Percentiles rank a stretch among this genome's conserved stretches.
These are phyloP conservation scores for Neonectria coccinea DNA, from an alignment of 2,329 filamentous ascomycete genomes.

Conservation along the genomic window DNA sequence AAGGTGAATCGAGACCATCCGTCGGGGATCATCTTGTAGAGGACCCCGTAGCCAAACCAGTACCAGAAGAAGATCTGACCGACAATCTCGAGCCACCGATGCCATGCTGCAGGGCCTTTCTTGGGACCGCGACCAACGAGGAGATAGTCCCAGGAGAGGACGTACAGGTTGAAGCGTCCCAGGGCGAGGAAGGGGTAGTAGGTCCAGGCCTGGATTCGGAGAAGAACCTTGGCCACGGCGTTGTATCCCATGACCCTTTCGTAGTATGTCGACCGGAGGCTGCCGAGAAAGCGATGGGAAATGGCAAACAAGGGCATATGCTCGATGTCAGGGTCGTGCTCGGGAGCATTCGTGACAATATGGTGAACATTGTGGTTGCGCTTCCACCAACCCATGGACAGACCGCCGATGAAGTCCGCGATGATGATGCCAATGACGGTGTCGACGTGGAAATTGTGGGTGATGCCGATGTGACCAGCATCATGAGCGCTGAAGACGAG, in stretches of 20 bases:
- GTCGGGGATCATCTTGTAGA: conserved; percentile 79
- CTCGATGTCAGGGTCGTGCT: conserved; percentile 96
- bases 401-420: conserved; percentile 87
- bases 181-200: conserved; percentile 87
- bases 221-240: conserved; percentile 73
- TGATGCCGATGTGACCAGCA: conserved; percentile 97
- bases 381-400: conserved; percentile 98
- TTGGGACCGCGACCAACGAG: conserved; percentile 76
- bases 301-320: conserved; percentile 91
- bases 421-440: conserved; percentile 89
- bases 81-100: conserved; percentile 80
- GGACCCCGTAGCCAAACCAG: conserved; percentile 85
- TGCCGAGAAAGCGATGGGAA: conserved; percentile 82
- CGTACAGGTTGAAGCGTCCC: conserved; percentile 89
- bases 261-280: conserved; percentile 84
- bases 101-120: conserved; percentile 85
- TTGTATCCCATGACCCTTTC: conserved; percentile 84
- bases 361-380: conserved; percentile 96
- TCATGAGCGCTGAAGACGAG: conserved; percentile 95
- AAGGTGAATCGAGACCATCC: conserved; percentile 78
- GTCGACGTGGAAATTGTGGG: conserved; percentile 87
- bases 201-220: conserved; percentile 81
- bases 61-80: conserved; percentile 87
- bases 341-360: conserved; percentile 93
- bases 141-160: conserved; percentile 83